phyloP scores from a whole-genome alignment of 2,329 filamentous ascomycete genomes.

The Talaromyces sp. region DNA sequence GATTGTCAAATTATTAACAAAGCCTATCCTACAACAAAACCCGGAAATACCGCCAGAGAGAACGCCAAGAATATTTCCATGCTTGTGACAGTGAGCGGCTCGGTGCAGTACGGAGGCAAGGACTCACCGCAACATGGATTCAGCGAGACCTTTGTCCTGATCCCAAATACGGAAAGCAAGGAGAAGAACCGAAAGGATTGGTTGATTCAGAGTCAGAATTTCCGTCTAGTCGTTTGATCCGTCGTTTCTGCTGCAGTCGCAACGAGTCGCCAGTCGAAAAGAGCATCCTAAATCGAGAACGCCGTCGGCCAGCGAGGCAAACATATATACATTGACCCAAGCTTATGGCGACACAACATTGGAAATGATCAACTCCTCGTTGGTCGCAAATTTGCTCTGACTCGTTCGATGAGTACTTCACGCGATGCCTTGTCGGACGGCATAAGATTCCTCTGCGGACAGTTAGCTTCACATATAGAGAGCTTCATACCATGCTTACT shows the following conservation, averaged over 20 bases:
- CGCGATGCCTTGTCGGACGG: constrained; percentile 58
- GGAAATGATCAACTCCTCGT: constrained; percentile 25
- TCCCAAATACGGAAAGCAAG: constrained; percentile 63
- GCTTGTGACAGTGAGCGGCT: constrained; percentile 69
- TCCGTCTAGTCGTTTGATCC: constrained; percentile 51
- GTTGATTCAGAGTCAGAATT: constrained; percentile 70
- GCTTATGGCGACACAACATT: not conserved
- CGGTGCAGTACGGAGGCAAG: constrained; percentile 64
- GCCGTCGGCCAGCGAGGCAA: not conserved
- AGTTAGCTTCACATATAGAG: constrained; percentile 5
- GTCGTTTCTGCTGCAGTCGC: not conserved
- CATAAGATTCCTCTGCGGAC: constrained; percentile 58
- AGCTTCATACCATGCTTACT: constrained; percentile 52
- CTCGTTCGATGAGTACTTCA: constrained; percentile 63
- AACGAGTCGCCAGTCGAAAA: not conserved
- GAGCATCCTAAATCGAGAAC: not conserved
- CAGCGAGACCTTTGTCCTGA: constrained; percentile 75
- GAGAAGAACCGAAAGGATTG: constrained; percentile 57
- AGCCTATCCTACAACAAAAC: constrained; percentile 57
- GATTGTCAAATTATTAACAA: constrained; percentile 77
- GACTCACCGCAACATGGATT: constrained; percentile 67
- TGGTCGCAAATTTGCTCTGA: constrained; percentile 64
- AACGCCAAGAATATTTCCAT: constrained; percentile 62
- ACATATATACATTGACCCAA: not conserved
- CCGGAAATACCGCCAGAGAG: constrained; percentile 40